Evolutionary conservation across 2,329 filamentous ascomycete species (phyloP).

Genomic region (Fusarium newnesense): DNA sequence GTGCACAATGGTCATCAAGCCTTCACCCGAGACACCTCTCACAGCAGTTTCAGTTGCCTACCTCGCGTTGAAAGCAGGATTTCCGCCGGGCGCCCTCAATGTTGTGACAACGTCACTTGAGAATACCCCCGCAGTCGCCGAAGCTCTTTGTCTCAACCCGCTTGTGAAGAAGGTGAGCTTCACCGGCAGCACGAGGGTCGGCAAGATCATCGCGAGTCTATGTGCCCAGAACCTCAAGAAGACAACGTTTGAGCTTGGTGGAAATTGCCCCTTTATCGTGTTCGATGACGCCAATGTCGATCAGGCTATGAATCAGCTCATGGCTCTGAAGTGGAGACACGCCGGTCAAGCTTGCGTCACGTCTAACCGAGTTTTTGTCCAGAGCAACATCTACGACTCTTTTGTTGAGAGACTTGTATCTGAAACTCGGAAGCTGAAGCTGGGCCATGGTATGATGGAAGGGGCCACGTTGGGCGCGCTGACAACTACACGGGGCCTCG

Average conservation of each 20-base stretch:
- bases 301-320: background rate
- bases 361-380: conserved; percentile 68
- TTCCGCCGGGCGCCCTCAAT: conserved; percentile 76
- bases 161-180: conserved; percentile 75
- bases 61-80: conserved; percentile 75
- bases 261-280: conserved; percentile 74
- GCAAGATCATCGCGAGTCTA: conserved; percentile 69
- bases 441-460: conserved; percentile 8
- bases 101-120: conserved; percentile 56
- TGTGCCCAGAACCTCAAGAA: conserved; percentile 74
- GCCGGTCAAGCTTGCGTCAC: conserved; percentile 77
- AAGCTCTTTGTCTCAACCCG: conserved; percentile 58
- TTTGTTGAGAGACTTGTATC: conserved; percentile 8
- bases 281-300: conserved; percentile 70
- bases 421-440: background rate
- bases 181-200: conserved; percentile 78
- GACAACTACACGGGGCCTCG: conserved; percentile 12
- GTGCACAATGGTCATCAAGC: conserved; percentile 80
- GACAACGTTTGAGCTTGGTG: conserved; percentile 74
- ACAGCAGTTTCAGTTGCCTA: conserved; percentile 75
- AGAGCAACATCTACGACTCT: conserved; percentile 66
- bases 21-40: conserved; percentile 78
- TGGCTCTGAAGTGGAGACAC: conserved; percentile 68
- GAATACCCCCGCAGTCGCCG: conserved; percentile 56
- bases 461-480: conserved; percentile 12